Evolutionary conservation across 1,139 yeast species (phyloP).

Genomic region (Arxiozyma slooffiae): DNA sequence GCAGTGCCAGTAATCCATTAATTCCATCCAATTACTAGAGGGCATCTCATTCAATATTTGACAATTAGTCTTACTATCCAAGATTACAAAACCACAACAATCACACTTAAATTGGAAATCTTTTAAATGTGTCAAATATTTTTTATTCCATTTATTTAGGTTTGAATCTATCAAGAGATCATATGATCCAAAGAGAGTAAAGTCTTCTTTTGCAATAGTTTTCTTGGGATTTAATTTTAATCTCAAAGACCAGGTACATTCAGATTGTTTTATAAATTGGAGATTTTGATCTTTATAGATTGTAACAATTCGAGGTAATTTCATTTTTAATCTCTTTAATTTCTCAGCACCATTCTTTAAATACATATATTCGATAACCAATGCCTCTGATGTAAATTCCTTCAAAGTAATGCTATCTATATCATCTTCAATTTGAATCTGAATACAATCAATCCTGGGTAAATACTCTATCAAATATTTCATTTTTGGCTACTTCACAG

Average conservation of each 20-base stretch:
- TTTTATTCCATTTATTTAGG: slow-evolving; percentile 16
- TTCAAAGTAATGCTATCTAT: slow-evolving; percentile 3
- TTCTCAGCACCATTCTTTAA: no score
- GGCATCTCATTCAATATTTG: slow-evolving; percentile 57
- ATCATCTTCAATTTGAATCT: slow-evolving; percentile 10
- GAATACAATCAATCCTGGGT: slow-evolving; percentile 14
- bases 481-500: background rate
- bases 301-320: background rate
- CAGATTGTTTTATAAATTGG: background rate
- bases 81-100: slow-evolving; percentile 9
- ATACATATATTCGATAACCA: background rate
- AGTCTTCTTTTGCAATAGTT: no score
- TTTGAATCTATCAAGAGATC: background rate
- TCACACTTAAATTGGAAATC: slow-evolving; percentile 13
- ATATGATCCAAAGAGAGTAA: background rate
- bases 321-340: no score
- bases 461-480: slow-evolving; percentile 9
- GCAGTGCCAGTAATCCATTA: slow-evolving; percentile 98
- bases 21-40: slow-evolving; percentile 84
- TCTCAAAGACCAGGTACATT: background rate
- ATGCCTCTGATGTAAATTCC: background rate
- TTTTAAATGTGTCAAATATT: slow-evolving; percentile 1
- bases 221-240: slow-evolving; percentile 1
- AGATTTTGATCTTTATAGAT: background rate
- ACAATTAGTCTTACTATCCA: slow-evolving; percentile 10